Evolutionary conservation across 2,329 filamentous ascomycete genomes (phyloP).

Genomic region (Exophiala lecanii-corni): DNA sequence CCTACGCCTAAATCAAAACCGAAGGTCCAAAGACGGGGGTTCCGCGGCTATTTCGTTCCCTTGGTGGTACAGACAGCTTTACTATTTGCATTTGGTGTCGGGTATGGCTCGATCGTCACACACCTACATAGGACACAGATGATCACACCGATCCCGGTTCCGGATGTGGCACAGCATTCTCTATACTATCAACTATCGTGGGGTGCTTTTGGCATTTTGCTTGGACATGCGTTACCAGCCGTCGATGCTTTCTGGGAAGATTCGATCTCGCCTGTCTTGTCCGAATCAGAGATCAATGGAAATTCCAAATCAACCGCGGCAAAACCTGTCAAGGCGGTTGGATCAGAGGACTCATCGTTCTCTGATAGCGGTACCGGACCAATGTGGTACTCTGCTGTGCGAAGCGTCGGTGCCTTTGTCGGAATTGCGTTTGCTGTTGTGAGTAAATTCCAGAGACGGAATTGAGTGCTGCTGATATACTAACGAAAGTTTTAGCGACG

Average conservation of each 20-base stretch:
- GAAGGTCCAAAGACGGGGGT: conserved; percentile 34
- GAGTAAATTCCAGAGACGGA: no score
- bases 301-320: conserved; percentile 25
- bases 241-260: conserved; percentile 72
- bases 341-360: conserved; percentile 11
- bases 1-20: conserved; percentile 15
- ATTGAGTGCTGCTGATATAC: conserved; percentile 7
- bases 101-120: conserved; percentile 77
- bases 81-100: conserved; percentile 73
- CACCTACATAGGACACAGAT: conserved; percentile 68
- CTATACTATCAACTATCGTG: conserved; percentile 73
- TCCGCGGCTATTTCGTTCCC: conserved; percentile 47
- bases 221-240: conserved; percentile 79
- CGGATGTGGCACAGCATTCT: conserved; percentile 49
- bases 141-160: conserved; percentile 59
- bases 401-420: conserved; percentile 66
- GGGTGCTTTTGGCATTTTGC: conserved; percentile 70
- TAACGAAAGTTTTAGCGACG: conserved; percentile 58
- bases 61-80: conserved; percentile 56
- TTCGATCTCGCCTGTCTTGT: conserved; percentile 36
- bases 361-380: conserved; percentile 44
- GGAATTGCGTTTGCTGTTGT: conserved; percentile 79
- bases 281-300: conserved; percentile 26
- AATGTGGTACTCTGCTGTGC: conserved; percentile 71
- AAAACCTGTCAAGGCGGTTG: conserved; percentile 20